Evolutionary conservation across 116 monocot genomes (phyloP).

Genomic region (Dioscorea cayenensis): DNA sequence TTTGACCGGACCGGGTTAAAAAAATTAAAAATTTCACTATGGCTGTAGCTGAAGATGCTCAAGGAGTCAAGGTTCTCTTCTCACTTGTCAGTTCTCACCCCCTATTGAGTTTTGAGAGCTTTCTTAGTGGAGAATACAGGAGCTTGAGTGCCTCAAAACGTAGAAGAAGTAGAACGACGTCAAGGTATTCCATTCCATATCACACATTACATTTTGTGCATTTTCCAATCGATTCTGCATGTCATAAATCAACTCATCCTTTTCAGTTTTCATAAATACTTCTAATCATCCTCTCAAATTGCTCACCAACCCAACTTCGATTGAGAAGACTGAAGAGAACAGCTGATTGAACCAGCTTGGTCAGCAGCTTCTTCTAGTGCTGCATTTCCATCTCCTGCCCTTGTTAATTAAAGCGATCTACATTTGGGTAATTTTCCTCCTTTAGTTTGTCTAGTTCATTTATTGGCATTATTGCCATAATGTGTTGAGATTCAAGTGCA

Average conservation of each 20-base stretch:
- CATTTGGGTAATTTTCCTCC: constrained; percentile 17
- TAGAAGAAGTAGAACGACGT: no score
- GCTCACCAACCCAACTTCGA: constrained; percentile 39
- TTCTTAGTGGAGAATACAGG: no score
- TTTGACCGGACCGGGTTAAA: no score
- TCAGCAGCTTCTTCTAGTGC: constrained; percentile 62
- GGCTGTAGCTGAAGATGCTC: no score
- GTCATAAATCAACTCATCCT: constrained; percentile 67
- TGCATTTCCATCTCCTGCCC: constrained; percentile 45
- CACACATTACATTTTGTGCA: constrained; percentile 44
- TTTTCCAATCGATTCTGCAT: constrained; percentile 69
- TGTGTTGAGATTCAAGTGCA: constrained; percentile 66
- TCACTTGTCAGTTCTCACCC: no score
- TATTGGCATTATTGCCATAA: constrained; percentile 37
- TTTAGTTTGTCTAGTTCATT: constrained; percentile 60
- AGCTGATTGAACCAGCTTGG: constrained; percentile 34
- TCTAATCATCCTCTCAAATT: constrained; percentile 44
- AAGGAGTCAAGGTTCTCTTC: no score
- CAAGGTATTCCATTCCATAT: constrained; percentile 59
- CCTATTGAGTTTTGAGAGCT: no score
- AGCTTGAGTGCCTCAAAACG: no score
- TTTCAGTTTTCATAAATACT: constrained; percentile 67
- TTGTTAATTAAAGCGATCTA: constrained; percentile 29
- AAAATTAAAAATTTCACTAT: no score
- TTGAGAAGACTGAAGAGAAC: constrained; percentile 36